A percentile compares a stretch with the other conserved stretches of the same genome.
Evolutionary conservation across 2,329 filamentous ascomycete species (phyloP).

Genomic region (Colletotrichum gigasporum): DNA sequence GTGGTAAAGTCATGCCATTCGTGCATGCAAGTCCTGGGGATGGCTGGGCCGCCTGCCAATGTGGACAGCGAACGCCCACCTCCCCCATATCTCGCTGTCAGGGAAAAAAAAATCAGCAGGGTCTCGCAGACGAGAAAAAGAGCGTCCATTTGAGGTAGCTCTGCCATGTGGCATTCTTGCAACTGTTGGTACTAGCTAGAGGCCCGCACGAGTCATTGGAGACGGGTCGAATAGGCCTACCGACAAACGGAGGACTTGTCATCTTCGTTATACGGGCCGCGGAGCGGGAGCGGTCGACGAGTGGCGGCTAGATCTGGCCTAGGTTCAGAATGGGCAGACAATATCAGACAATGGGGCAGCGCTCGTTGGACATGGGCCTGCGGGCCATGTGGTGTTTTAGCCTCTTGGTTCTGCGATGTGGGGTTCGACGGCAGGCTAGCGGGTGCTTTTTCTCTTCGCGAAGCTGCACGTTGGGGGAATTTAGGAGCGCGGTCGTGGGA

Average conservation of each 20-base stretch:
- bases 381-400: conserved; percentile 29
- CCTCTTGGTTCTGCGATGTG: conserved; percentile 24
- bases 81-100: neutral
- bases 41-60: neutral
- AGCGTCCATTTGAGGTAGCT: neutral
- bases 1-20: conserved; percentile 3
- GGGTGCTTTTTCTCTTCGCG: neutral
- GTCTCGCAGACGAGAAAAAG: neutral
- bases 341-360: conserved; percentile 13
- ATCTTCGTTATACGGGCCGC: neutral
- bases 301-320: conserved; percentile 1
- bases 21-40: conserved; percentile 2
- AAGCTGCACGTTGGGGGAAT: conserved; percentile 13
- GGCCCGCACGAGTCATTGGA: conserved; percentile 16
- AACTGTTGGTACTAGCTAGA: neutral
- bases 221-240: neutral
- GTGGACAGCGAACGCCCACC: neutral
- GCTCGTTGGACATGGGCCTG: neutral
- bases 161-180: neutral
- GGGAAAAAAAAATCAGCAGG: neutral
- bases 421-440: conserved; percentile 9
- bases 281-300: neutral
- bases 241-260: neutral
- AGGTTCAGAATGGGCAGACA: neutral
- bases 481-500: neutral